Evolutionary conservation across 2,329 filamentous ascomycete species (phyloP).

Genomic region (Paracorniculantispora psalliotae): DNA sequence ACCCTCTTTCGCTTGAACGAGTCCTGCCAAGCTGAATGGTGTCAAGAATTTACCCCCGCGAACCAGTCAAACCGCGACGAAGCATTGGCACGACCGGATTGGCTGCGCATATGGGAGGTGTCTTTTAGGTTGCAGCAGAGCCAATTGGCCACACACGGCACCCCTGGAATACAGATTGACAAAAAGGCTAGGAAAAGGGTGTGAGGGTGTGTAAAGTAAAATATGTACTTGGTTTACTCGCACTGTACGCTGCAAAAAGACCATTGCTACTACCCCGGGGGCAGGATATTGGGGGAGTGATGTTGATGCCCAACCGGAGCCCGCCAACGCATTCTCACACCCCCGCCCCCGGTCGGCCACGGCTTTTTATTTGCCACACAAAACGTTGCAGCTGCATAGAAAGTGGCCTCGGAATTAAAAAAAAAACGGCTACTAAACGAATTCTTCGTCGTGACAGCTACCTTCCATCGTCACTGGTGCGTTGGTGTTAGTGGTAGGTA

Average conservation of each 20-base stretch:
- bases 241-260: not conserved
- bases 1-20: not conserved
- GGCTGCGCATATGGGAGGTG: not conserved
- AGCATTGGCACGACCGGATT: not conserved
- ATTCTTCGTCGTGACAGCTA: not conserved
- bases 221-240: not conserved
- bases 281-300: not conserved
- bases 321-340: not conserved
- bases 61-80: not conserved
- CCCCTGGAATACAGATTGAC: too few relatives aligned
- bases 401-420: not conserved
- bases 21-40: not conserved
- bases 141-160: not conserved
- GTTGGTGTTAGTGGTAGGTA: not conserved
- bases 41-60: not conserved
- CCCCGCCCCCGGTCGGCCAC: not conserved
- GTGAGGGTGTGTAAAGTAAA: not conserved
- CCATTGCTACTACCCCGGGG: not conserved
- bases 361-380: not conserved
- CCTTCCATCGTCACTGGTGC: too few relatives aligned
- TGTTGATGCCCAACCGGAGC: not conserved
- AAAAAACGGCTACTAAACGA: not conserved
- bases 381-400: not conserved
- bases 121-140: not conserved
- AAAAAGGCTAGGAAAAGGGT: not conserved